These are phyloP conservation scores for Thelephora terrestris DNA, from an alignment of 1,284 basidiomycete genomes.

Conservation along the genomic window DNA sequence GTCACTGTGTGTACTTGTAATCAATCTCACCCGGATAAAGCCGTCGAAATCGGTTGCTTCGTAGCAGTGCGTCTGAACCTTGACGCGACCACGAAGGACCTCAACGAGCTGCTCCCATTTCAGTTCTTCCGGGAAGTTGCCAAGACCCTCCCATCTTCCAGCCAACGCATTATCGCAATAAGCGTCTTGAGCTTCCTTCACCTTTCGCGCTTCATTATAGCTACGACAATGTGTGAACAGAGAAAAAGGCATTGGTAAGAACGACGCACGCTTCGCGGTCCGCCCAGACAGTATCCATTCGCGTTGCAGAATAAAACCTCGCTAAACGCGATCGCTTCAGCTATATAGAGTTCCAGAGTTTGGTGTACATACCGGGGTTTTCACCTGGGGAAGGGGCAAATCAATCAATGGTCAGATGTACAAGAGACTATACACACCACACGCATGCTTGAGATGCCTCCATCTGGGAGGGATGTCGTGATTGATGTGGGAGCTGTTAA, in stretches of 20 bases:
- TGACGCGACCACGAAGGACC: constrained; percentile 71
- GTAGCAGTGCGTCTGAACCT: constrained; percentile 70
- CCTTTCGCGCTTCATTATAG: constrained; percentile 65
- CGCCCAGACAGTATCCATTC: constrained; percentile 58
- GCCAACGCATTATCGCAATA: constrained; percentile 52
- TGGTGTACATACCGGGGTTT: constrained; percentile 13
- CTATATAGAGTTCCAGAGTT: background rate
- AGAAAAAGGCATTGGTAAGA: background rate
- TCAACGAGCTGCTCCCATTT: constrained; percentile 85
- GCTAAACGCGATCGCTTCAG: background rate
- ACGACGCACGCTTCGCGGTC: constrained; percentile 40
- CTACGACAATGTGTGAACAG: constrained; percentile 7
- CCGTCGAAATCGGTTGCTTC: constrained; percentile 32
- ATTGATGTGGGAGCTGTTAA: constrained; percentile 24
- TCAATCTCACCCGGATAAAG: constrained; percentile 45
- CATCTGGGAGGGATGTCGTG: constrained; percentile 27
- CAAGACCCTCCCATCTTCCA: constrained; percentile 49
- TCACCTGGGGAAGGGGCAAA: constrained; percentile 12
- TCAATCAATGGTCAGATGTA: background rate
- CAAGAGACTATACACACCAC: constrained; percentile 9
- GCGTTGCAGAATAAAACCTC: constrained; percentile 28
- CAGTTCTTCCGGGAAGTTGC: constrained; percentile 66
- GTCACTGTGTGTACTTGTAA: background rate
- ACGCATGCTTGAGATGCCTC: constrained; percentile 33
- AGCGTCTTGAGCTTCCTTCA: constrained; percentile 67